A percentile compares a stretch with the other conserved stretches of the same genome.
Evolutionary conservation across 371 early-diverging fungal genomes (phyloP).

Genomic region (Circinella minor): DNA sequence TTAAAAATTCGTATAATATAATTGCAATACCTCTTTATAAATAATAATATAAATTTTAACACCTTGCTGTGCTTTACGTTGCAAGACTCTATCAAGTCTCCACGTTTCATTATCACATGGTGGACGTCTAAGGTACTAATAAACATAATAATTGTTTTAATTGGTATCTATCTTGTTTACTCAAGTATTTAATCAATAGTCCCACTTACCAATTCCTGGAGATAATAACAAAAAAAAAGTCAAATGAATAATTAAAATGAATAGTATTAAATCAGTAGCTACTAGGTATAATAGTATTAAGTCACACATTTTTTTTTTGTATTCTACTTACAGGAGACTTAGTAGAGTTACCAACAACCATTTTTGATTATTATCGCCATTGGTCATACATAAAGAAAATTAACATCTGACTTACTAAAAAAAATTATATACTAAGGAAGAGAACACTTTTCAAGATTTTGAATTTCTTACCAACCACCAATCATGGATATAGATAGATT

Average conservation of each 20-base stretch:
- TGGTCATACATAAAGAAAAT: not conserved
- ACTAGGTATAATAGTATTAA: no score
- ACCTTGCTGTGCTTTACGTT: constrained; percentile 85
- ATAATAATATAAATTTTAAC: constrained; percentile 87
- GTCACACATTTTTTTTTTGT: not conserved
- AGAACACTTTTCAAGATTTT: no score
- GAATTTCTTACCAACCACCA: constrained; percentile 76
- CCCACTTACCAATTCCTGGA: constrained; percentile 29
- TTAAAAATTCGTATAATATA: no score
- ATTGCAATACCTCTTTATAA: constrained; percentile 77
- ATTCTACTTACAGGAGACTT: constrained; percentile 7
- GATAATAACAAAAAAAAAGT: not conserved
- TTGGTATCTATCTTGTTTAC: no score
- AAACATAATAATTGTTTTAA: not conserved
- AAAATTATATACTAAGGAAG: not conserved
- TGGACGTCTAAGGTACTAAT: constrained; percentile 78
- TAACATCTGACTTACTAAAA: no score
- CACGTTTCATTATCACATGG: constrained; percentile 67
- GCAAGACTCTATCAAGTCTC: constrained; percentile 80
- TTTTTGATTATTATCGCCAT: not conserved
- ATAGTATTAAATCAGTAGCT: not conserved
- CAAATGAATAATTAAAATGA: not conserved
- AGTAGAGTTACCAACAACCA: not conserved
- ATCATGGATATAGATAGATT: constrained; percentile 80
- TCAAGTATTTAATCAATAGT: no score